phyloP scores from a whole-genome alignment of 2,329 filamentous ascomycete species.

The Hypoxylon rubiginosum region DNA sequence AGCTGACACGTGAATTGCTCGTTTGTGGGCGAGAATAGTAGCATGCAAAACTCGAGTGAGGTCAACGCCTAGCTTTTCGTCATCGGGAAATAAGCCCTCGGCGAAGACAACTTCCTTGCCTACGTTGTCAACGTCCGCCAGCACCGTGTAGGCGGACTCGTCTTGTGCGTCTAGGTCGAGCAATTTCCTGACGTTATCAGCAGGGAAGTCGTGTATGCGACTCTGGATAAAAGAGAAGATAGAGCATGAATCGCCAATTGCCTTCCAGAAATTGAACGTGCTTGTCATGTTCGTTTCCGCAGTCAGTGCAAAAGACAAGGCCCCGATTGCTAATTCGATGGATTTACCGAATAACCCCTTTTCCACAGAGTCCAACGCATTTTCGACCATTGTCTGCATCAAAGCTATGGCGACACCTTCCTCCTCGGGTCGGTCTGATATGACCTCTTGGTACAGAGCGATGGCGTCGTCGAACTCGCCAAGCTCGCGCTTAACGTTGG shows the following conservation, averaged over 20 bases:
- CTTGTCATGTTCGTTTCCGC: constrained; percentile 73
- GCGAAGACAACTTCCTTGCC: constrained; percentile 61
- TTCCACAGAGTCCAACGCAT: constrained; percentile 80
- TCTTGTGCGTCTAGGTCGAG: constrained; percentile 67
- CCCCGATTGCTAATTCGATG: constrained; percentile 75
- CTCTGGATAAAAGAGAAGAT: constrained; percentile 85
- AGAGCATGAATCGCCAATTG: constrained; percentile 87
- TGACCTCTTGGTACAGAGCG: constrained; percentile 79
- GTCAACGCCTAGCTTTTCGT: constrained; percentile 63
- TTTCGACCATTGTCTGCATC: constrained; percentile 89
- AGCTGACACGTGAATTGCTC: constrained; percentile 79
- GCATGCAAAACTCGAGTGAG: constrained; percentile 75
- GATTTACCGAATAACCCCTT: constrained; percentile 90
- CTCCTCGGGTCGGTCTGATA: constrained; percentile 76
- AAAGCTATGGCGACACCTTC: constrained; percentile 90
- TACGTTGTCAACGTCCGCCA: constrained; percentile 78
- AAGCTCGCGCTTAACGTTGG: constrained; percentile 92
- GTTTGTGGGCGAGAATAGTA: constrained; percentile 87
- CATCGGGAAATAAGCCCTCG: constrained; percentile 60
- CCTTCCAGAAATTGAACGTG: constrained; percentile 96
- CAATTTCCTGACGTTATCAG: constrained; percentile 68
- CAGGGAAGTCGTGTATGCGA: constrained; percentile 73
- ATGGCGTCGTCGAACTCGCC: constrained; percentile 91
- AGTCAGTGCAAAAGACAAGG: constrained; percentile 74
- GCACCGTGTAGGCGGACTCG: constrained; percentile 68